These are phyloP conservation scores for Coemansia sp. DNA, from an alignment of 192 early-diverging fungal species.

Conservation along the genomic window DNA sequence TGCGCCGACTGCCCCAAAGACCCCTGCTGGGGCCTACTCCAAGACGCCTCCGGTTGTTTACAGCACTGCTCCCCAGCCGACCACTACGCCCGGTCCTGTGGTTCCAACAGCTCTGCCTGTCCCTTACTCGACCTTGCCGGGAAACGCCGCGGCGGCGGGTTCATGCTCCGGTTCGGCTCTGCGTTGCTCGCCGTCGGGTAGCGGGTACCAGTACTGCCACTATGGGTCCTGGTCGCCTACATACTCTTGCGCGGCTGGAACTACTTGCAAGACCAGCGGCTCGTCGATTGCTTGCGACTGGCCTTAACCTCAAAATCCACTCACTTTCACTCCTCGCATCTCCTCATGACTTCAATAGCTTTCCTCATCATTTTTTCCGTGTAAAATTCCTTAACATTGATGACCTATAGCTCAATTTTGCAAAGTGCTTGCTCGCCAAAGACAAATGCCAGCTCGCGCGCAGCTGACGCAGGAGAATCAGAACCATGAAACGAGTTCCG, in stretches of 20 bases:
- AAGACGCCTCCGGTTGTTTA: background rate
- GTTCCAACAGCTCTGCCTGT: background rate
- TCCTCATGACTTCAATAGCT: background rate
- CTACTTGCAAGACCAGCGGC: conserved; percentile 19
- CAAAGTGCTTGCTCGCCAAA: conserved; percentile 43
- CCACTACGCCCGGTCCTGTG: background rate
- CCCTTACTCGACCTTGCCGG: background rate
- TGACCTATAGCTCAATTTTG: background rate
- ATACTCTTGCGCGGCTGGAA: conserved; percentile 17
- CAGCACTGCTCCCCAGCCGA: background rate
- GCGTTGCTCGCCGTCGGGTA: conserved; percentile 10
- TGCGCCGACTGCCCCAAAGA: background rate
- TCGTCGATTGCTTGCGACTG: conserved; percentile 27
- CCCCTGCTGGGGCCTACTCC: background rate
- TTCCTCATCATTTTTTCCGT: background rate
- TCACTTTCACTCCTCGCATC: background rate
- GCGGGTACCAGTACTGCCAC: conserved; percentile 27
- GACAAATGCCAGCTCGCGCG: conserved; percentile 63
- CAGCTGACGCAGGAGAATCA: conserved; percentile 64
- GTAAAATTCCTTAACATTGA: background rate
- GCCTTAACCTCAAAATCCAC: conserved; percentile 1
- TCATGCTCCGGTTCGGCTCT: conserved; percentile 11
- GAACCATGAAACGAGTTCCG: conserved; percentile 79
- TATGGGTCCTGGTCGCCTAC: conserved; percentile 18
- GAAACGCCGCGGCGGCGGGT: background rate